phyloP scores from a whole-genome alignment of 1,284 basidiomycete species.

The Ceratobasidium sp. region DNA sequence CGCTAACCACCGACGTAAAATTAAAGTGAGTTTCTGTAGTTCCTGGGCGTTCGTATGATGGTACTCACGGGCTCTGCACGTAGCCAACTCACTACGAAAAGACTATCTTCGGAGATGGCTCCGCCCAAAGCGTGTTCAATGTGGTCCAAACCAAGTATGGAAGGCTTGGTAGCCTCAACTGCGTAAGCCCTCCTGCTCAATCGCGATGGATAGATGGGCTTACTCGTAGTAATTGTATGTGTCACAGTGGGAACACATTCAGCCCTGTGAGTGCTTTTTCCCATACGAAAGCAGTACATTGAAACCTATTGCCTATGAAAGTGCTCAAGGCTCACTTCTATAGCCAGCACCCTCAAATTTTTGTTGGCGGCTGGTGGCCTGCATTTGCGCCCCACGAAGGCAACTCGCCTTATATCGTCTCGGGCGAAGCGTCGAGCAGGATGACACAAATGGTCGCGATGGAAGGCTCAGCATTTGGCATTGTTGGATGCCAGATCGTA shows the following conservation, averaged over 20 bases:
- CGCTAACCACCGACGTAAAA: constrained; percentile 53
- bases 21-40: constrained; percentile 48
- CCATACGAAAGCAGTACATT: background rate
- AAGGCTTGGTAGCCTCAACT: constrained; percentile 52
- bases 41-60: background rate
- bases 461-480: constrained; percentile 23
- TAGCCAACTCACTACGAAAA: constrained; percentile 46
- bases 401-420: constrained; percentile 8
- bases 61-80: background rate
- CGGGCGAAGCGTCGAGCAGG: constrained; percentile 16
- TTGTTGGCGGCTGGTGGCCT: constrained; percentile 22
- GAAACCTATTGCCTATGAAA: background rate
- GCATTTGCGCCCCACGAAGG: constrained; percentile 18
- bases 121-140: constrained; percentile 14
- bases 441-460: constrained; percentile 29
- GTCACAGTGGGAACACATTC: constrained; percentile 20
- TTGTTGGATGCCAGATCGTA: constrained; percentile 15
- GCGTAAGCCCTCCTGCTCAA: constrained; percentile 31
- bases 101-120: constrained; percentile 53
- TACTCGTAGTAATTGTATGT: background rate
- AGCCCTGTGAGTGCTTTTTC: background rate
- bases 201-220: no score
- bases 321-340: constrained; percentile 25
- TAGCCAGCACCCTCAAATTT: constrained; percentile 24
- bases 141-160: constrained; percentile 49